A percentile compares a stretch with the other conserved stretches of the same genome.
Conservation (phyloP, 2,329 filamentous ascomycete species). For the Xylariaceae sp. region DNA sequence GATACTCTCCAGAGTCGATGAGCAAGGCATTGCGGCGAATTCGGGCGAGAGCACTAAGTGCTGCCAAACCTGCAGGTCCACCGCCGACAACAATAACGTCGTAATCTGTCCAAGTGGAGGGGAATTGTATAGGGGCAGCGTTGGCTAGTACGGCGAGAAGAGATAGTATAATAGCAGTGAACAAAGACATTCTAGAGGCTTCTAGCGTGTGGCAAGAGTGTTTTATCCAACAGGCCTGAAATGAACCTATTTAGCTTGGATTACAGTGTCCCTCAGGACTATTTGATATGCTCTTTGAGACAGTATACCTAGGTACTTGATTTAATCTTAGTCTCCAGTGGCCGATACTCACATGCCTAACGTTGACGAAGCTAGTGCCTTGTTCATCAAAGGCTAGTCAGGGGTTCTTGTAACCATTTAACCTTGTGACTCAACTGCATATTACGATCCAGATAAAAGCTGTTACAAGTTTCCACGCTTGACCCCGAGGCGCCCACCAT, state of each 20-base stretch:
- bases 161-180: background rate
- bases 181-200: background rate
- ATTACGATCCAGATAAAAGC: background rate
- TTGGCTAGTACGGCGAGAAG: background rate
- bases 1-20: constrained; percentile 64
- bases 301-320: too few species aligned
- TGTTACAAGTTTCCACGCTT: background rate
- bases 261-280: background rate
- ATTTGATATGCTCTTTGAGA: background rate
- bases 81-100: constrained; percentile 19
- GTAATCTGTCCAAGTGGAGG: constrained; percentile 14
- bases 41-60: constrained; percentile 52
- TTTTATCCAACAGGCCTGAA: background rate
- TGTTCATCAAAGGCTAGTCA: too few species aligned
- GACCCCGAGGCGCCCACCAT: too few species aligned
- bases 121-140: background rate
- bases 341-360: background rate
- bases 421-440: background rate
- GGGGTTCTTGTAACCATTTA: too few species aligned
- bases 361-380: too few species aligned
- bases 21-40: constrained; percentile 61
- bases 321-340: background rate
- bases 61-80: constrained; percentile 12
- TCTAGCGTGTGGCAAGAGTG: background rate
- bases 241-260: background rate